Evolutionary conservation across 805 yeast species (phyloP), one percentile per base, ranked within the genome.

Genomic region (Candida chauliodis): DNA sequence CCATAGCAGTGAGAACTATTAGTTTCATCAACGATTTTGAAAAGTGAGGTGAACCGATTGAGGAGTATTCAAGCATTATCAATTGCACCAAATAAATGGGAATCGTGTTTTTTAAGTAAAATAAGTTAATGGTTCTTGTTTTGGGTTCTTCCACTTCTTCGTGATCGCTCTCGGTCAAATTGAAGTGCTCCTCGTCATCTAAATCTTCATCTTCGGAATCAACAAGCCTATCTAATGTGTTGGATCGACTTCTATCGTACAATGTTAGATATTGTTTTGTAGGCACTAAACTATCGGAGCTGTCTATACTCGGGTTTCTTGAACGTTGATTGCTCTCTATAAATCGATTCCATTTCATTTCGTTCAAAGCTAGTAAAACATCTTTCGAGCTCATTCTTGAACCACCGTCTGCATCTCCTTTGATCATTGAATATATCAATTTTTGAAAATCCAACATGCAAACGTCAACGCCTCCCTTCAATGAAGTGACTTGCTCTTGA

Each of bases 361-460:
- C 37, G 3, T 52, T 52, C 38, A 61, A 43, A 34, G 18, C 44
- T 8, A 46, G 36, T 31, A 56, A 35, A 1, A 58, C 50, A 11
- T 56, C 55, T 9, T 42, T 30, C 5, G 53, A 33, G n/a, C 19
- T 36, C 2, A 37, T 21, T 23, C 52, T 38, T 6, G 31, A 19
- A 3, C 45, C 27, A 13, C 18, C 21, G 4, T 33, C 33, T 16
- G 34, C 37, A 11, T 45, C 49, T 5, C 64, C 67, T 23, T 58
- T 63, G 20, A 63, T 45, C 66, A 63, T 61, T 46, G 50, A 35
- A 40, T 53, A 63, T 3, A 59, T 49, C 19, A 63, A 43, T 11
- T 33, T 32, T 22, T 48, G 53, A 37, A 55, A 45, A 23, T 45
- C 38, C 17, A 35, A 15, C 31, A 37, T 28, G 13, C 36, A 30